Evolutionary conservation across 176 grass and related monocot species (phyloP), one percentile per base, ranked within the genome.

Genomic region (Aegilops speltoides): DNA sequence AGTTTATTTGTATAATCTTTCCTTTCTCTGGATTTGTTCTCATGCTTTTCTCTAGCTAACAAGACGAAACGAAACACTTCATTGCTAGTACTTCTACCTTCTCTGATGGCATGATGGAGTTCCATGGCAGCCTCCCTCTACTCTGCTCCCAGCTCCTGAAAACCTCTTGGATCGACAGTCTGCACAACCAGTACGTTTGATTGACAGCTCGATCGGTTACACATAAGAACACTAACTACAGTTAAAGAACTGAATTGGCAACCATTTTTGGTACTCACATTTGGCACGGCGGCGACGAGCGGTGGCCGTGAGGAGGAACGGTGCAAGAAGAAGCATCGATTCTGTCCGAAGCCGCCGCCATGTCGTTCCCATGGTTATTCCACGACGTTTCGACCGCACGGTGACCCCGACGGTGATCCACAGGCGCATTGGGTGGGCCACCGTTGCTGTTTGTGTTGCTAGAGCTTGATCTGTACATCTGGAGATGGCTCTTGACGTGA

Each of bases 401-500:
- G 70, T 82, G 23, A 61, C 72, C 77, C 67, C 77, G 64, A 50
- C 2, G 22, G n/a, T 22, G 64, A 56, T 81, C 40, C 71, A 64
- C 16, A 10, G 76, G 72, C 36, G 32, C 33, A 29, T 76, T 28
- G 13, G 72, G 6, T 50, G 41, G 14, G 11, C 37, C 8, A 20
- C 37, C 8, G 40, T 28, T 74, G 72, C 19, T 8, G 52, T 13
- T 80, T 29, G 63, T 87, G 78, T 77, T 89, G 70, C 65, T 82
- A 32, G 84, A 83, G 79, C 80, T 92, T 85, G 83, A 77, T 52
- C 94, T 88, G 77, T 94, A 91, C 95, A 97, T 97, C 87, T 99
- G 97, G 69, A 99, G 97, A 87, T 99, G 97, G 64, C 97, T 99
- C 88, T 99, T 99, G 37, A 99, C 83, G 82, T 99, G 97, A 84